phyloP scores from a whole-genome alignment of 768 basidiomycete species.

The Cystobasidium onofrii region DNA sequence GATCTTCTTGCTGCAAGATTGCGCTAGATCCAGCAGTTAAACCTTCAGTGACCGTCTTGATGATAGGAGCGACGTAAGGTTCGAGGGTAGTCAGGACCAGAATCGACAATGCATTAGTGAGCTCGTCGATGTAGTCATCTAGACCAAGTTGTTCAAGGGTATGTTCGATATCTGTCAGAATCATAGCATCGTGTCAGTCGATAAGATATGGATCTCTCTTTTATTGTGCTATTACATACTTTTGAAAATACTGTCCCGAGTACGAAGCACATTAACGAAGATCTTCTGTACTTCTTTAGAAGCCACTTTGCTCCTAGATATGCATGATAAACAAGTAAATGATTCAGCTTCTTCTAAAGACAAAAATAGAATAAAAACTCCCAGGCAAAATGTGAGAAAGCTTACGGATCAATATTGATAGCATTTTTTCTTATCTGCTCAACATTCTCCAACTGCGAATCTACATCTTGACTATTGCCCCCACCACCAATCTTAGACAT shows the following conservation, averaged over 20 bases:
- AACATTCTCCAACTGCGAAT: constrained; percentile 51
- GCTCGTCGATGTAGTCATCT: constrained; percentile 63
- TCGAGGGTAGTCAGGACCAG: constrained; percentile 78
- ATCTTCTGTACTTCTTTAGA: constrained; percentile 15
- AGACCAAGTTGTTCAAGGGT: constrained; percentile 66
- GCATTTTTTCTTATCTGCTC: constrained; percentile 56
- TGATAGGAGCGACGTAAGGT: constrained; percentile 70
- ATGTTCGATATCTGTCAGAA: constrained; percentile 13
- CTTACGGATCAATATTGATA: constrained; percentile 54
- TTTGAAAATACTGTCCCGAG: constrained; percentile 25
- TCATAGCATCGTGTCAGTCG: not conserved
- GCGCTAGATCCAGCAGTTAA: constrained; percentile 61
- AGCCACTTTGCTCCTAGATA: not conserved
- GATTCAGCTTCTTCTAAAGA: too few relatives aligned
- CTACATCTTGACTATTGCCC: constrained; percentile 34
- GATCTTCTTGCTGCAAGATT: constrained; percentile 47
- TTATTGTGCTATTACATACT: too few relatives aligned
- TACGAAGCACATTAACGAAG: constrained; percentile 19
- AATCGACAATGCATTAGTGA: constrained; percentile 59
- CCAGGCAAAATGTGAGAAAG: constrained; percentile 45
- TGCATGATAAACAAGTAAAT: not conserved
- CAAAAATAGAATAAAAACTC: too few relatives aligned
- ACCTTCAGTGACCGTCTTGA: constrained; percentile 61
- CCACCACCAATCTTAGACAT: constrained; percentile 58
- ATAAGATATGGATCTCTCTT: too few relatives aligned